Evolutionary conservation across 2,329 filamentous ascomycete species (phyloP), one percentile per base, ranked within the genome.

Genomic region (Epichloe coenophiala): DNA sequence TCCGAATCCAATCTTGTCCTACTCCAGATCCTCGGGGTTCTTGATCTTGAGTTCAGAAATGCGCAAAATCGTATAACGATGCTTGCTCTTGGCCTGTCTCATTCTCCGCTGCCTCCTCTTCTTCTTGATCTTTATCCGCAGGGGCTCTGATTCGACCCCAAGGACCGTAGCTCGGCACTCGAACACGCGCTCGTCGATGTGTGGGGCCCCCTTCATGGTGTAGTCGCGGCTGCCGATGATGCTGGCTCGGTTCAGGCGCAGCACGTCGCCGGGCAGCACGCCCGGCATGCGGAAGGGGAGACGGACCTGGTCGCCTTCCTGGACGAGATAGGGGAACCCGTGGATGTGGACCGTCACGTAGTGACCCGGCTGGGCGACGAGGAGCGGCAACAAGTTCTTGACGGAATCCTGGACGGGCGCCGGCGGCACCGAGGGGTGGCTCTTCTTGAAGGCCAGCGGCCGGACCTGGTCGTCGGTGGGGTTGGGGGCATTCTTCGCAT

Each of bases 141-240:
- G 66, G 36, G 87, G 86, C 71, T 90, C 86, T 51, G 80, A 78
- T 70, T 97, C 93, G 6, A 85, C 80, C 5, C 89, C 91, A 55
- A 93, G 76, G 27, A 98, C 89, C 36, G 83, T 80, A 15, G 90
- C 88, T 52, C 89, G 78, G 67, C 89, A 95, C 64, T 87, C 84
- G 61, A 89, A 97, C 52, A 95, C 68, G 49, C 81, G 71, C 67
- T 91, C 84, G 65, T 96, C 89, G 55, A 97, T 70, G 63, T 86
- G 91, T 15, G 86, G 81, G 4, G 77, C 71, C 5, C 86, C 87
- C 66, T 89, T 87, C 56, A 97, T 74, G 5, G 91, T 96, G 69
- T 87, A 95, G 66, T 97, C 91, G 56, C 93, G 78, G 58, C 84
- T 91, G 31, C 93, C 93, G 43, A 98, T 71, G 49, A 84, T 74